Evolutionary conservation across 2,329 filamentous ascomycete species (phyloP).

Genomic region (Trichoderma sp.): DNA sequence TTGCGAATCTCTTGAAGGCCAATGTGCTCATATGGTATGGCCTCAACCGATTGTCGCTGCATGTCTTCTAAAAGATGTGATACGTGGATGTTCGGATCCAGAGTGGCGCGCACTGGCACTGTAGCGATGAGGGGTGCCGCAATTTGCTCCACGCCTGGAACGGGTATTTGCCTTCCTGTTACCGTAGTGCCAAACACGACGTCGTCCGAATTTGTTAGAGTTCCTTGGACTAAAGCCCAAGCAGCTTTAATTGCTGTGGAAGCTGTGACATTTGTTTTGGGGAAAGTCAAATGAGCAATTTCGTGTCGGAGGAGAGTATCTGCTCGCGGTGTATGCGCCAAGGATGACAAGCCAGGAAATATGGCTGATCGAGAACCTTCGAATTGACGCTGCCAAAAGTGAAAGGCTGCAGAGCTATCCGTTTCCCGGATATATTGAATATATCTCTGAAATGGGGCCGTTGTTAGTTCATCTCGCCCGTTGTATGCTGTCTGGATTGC

Average conservation of each 20-base stretch:
- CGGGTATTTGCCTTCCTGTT: background rate
- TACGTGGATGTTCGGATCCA: background rate
- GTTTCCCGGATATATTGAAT: background rate
- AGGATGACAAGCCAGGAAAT: background rate
- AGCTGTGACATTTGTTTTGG: slow-evolving; percentile 16
- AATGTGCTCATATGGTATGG: background rate
- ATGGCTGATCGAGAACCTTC: background rate
- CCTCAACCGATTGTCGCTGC: background rate
- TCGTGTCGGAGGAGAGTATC: background rate
- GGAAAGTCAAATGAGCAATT: background rate
- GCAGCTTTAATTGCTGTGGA: slow-evolving; percentile 44
- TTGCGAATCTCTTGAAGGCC: background rate
- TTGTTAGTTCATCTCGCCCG: background rate
- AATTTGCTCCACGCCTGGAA: background rate
- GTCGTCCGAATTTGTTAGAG: slow-evolving; percentile 49
- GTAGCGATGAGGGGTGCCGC: background rate
- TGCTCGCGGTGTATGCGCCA: background rate
- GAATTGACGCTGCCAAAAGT: background rate
- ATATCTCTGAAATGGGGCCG: background rate
- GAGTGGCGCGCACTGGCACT: background rate
- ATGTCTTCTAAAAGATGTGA: background rate
- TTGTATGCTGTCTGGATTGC: background rate
- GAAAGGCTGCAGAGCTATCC: background rate
- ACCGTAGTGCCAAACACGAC: slow-evolving; percentile 49
- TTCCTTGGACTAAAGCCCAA: slow-evolving; percentile 53